A percentile compares a stretch with the other conserved stretches of the same genome.
These are phyloP conservation scores for Diaporthe sp. DNA, from an alignment of 2,329 filamentous ascomycete genomes.

Conservation along the genomic window DNA sequence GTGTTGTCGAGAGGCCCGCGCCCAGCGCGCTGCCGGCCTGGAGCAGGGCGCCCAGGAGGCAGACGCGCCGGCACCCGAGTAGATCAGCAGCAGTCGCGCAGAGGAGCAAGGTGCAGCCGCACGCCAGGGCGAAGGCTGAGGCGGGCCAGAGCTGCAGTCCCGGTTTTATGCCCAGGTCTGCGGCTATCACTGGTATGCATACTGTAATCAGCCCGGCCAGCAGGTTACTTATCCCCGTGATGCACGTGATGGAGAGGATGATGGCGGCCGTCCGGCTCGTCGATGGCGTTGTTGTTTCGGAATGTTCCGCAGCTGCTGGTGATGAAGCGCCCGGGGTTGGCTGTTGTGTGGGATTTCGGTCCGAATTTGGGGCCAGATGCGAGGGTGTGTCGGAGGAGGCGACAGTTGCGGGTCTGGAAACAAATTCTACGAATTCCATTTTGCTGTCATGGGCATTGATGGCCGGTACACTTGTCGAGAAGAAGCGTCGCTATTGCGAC, in stretches of 20 bases:
- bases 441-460: neutral
- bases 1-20: constrained; percentile 48
- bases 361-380: neutral
- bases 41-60: constrained; percentile 49
- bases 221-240: neutral
- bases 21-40: constrained; percentile 50
- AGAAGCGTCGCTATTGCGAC: neutral
- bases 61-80: constrained; percentile 50
- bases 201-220: neutral
- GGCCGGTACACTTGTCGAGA: neutral
- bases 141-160: constrained; percentile 42
- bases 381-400: neutral
- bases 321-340: neutral
- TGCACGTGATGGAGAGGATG: neutral
- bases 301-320: neutral
- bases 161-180: neutral
- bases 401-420: neutral
- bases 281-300: neutral
- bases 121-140: constrained; percentile 41
- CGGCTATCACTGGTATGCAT: neutral
- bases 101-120: constrained; percentile 47
- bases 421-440: neutral
- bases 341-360: neutral
- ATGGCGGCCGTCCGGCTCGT: neutral
- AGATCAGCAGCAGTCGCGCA: constrained; percentile 53